Evolutionary conservation across 768 basidiomycete species (phyloP).

Genomic region (Podaxis mareebaensis): DNA sequence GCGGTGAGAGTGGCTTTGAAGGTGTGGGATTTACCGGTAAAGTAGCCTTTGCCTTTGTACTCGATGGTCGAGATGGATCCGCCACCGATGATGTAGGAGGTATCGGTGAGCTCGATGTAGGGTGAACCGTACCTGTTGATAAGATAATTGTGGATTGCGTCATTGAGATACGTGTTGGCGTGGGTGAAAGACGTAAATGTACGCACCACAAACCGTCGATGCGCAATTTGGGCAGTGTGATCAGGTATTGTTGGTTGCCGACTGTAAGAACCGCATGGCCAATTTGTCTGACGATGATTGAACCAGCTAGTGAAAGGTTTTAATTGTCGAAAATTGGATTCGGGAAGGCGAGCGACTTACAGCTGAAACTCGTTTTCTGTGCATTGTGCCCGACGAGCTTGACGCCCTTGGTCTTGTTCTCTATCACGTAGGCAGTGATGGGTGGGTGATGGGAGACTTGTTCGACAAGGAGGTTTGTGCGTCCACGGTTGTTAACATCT

Average conservation of each 20-base stretch:
- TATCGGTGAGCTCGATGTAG: slow-evolving; percentile 88
- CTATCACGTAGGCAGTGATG: slow-evolving; percentile 84
- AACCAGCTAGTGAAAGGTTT: slow-evolving; percentile 44
- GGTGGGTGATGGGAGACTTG: slow-evolving; percentile 97
- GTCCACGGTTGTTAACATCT: slow-evolving; percentile 67
- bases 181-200: slow-evolving; percentile 23
- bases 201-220: slow-evolving; percentile 86
- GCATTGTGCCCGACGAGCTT: slow-evolving; percentile 85
- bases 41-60: slow-evolving; percentile 96
- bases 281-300: slow-evolving; percentile 90
- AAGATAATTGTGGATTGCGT: neutral
- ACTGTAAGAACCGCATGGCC: slow-evolving; percentile 89
- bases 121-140: slow-evolving; percentile 64
- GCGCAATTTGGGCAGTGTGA: slow-evolving; percentile 88
- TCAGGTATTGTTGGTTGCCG: slow-evolving; percentile 65
- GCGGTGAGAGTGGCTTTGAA: slow-evolving; percentile 83
- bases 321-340: neutral
- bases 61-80: slow-evolving; percentile 61
- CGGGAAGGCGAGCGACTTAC: slow-evolving; percentile 33
- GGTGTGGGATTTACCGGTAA: slow-evolving; percentile 88
- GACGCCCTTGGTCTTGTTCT: slow-evolving; percentile 77
- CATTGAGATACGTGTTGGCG: slow-evolving; percentile 4
- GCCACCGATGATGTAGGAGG: slow-evolving; percentile 67
- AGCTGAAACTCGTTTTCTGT: slow-evolving; percentile 93
- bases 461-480: slow-evolving; percentile 83